Base-by-base conservation (phyloP, 2,329 filamentous ascomycete species). In the Ophiocordyceps unilateralis region DNA sequence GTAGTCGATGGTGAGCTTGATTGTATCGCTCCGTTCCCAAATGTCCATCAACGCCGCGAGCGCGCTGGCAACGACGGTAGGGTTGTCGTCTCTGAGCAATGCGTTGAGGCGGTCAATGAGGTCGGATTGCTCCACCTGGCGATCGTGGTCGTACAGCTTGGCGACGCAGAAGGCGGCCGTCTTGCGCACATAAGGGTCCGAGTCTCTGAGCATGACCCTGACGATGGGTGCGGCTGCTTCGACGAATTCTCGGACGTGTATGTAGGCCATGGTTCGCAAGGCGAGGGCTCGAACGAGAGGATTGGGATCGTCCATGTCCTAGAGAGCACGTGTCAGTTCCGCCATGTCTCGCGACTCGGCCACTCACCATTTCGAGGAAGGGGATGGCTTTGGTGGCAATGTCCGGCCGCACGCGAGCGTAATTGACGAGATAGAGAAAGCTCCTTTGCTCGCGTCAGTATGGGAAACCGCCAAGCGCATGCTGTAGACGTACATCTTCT, bases 1-100 rank as follows among this genome's bases (percentile, higher is more conserved):
- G 58, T 98, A 96, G 64, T 98, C 91, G 53, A 98, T 95, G 4
- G 91, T 96, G 48, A 98, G 77, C 59, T 94, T 95, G 62, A 98
- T 98, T 45, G 83, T 86, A 61, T 96, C 89, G 58, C 88, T 96
- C 45, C 89, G 75, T 60, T 96, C 91, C 91, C 91, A 98, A 41
- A 98, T 96, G 61, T 98, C 91, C 76, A 94, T 91, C 55, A 98
- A 61, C 30, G 83, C 74, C 22, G 91, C 89, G 48, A 98, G 64
- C 7, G 93, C 88, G 58, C 88, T 95, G 11, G 91, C 89, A 20
- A 98, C 89, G 3, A 98, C 91, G 0, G 91, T 98, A 0, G 91
- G 89, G 55, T 98, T 98, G 59, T 96, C 89, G 53, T 98, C 91
- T 55, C 87, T 78, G 44, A 98, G 66, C 68, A 98, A 81, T 38